Evolutionary conservation across 2,329 filamentous ascomycete genomes (phyloP), one percentile per base, ranked within the genome.

Genomic region (Paraconiothyrium brasiliense): DNA sequence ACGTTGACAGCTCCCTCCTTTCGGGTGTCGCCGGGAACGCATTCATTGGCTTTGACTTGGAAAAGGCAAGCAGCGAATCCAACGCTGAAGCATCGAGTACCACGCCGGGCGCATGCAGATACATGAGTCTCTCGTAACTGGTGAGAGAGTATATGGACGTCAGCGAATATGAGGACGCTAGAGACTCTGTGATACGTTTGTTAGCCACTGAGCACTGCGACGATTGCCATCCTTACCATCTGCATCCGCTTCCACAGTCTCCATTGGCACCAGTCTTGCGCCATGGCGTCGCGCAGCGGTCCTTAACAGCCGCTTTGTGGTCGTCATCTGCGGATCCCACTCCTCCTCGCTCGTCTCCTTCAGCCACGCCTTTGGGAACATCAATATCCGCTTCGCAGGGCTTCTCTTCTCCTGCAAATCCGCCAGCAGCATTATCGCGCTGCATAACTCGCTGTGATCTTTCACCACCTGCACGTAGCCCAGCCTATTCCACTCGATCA

Each of bases 401-500:
- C 80, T 82, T 67, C 78, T 81, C 67, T 80, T 73, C 41, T 74
- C 69, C 49, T 83, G 78, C 43, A 85, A 63, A 39, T 83, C 82
- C 2, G 78, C 80, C 44, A 84, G 78, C 37, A 84, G 72, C 81
- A 84, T 84, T 55, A 85, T 78, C 0, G 82, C 80, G 46, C 76
- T 81, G 73, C 83, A 85, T n/a, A 84, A 74, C 62, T 83, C 79
- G 43, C 79, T 77, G 43, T 82, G 81, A 24, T 77, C 76, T 24
- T 75, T 74, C 32, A 80, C 82, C 10, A 84, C 72, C 65, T 84
- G 82, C n/a, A 82, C 78, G 58, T 84, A 82, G 32, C 81, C 83
- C 39, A 84, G 71, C 30, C 76, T 66, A 22, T 71, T 77, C 83
- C 83, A 85, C 62, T 84, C 74, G 52, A 83, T 73, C 4, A 70